Base-by-base conservation (phyloP, 805 yeast genomes). In the Wickerhamomyces ciferrii region DNA sequence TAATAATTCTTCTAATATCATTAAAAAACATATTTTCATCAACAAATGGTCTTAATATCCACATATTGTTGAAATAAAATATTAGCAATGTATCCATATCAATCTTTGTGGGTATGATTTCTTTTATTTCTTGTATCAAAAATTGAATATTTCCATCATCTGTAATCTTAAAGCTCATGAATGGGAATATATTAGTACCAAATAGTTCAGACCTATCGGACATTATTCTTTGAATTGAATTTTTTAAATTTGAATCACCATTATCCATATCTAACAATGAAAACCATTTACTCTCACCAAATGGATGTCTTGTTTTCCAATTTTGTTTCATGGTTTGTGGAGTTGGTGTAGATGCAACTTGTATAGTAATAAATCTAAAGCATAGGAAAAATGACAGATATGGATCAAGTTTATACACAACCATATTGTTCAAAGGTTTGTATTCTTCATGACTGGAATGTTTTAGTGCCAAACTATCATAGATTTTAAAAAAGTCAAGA, bases 281-380 rank as follows among this genome's bases (percentile, higher is more conserved):
- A 3, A 54, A 31, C 60, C 60, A 56, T 40, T 54, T 56, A 41
- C 54, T 51, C 3, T 40, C 23, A n/a, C 59, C 56, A 39, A 51
- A 50, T 4, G 48, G 21, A 21, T 50, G 48, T 24, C 47, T 48
- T 3, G 53, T 42, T 15, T 45, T 41, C 51, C 48, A 48, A 15
- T 44, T 48, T 4, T 49, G 48, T 15, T 31, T 29, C 41, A 44
- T 27, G 10, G 36, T 15, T 27, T 49, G 48, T 0, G 31, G 24
- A 23, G 41, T 31, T 24, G 29, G 11, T 38, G 4, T 18, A 18
- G 37, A 38, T n/a, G 39, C 39, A 11, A 25, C 39, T n/a, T 20
- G n/a, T 2, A 38, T 20, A 19, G 38, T 40, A 6, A 35, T 6
- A 21, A 34, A 34, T 18, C 37, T 34, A 34, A 34, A 34, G 14